Evolutionary conservation across 495 filamentous ascomycete species (phyloP).

Genomic region (Amniculicola lignicola): DNA sequence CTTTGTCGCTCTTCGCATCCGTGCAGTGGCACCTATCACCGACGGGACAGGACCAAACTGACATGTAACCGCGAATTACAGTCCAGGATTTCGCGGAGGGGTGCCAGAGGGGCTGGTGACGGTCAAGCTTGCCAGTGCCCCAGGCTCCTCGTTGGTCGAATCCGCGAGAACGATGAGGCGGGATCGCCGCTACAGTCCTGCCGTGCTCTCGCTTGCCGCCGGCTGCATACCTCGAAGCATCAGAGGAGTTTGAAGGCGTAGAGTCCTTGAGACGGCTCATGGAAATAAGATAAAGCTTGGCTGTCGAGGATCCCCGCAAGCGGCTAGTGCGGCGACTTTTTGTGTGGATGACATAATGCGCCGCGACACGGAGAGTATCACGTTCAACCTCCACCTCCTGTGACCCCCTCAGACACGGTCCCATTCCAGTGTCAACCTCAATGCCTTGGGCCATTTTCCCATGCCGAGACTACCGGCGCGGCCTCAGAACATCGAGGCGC

Average conservation of each 20-base stretch:
- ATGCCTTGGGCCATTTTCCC: conserved; percentile 26
- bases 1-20: conserved; percentile 13
- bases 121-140: background rate
- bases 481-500: conserved; percentile 22
- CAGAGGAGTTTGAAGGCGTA: conserved; percentile 23
- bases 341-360: background rate
- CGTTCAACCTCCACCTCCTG: conserved; percentile 18
- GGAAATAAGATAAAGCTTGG: conserved; percentile 27
- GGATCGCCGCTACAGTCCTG: conserved; percentile 26
- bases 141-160: background rate
- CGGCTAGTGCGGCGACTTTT: conserved; percentile 10
- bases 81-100: no score
- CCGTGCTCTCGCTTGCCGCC: conserved; percentile 17
- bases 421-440: conserved; percentile 29
- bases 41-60: background rate
- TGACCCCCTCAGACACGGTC: conserved; percentile 22
- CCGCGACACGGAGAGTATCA: conserved; percentile 23
- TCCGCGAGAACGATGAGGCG: background rate
- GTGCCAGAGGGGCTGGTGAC: no score
- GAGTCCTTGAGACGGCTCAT: conserved; percentile 20
- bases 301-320: conserved; percentile 7
- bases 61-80: no score
- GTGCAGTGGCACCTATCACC: conserved; percentile 6
- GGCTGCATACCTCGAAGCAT: conserved; percentile 23
- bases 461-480: conserved; percentile 3